Base-by-base conservation (phyloP, 1,284 basidiomycete genomes). In the Cerrena zonata region DNA sequence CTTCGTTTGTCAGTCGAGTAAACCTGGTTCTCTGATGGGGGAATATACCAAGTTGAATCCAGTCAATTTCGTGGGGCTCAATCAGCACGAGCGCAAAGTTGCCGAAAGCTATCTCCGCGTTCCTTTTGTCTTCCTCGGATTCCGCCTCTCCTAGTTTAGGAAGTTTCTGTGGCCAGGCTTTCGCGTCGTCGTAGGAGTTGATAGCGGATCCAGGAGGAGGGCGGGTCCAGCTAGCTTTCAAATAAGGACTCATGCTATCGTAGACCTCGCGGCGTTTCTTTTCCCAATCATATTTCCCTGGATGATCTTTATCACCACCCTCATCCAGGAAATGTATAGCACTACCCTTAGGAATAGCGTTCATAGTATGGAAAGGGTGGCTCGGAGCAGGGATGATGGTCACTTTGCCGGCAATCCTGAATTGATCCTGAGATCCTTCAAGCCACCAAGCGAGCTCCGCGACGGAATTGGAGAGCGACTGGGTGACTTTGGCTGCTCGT, bases 71-170 rank as follows among this genome's bases (percentile, higher is more conserved):
- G 1, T 65, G 58, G 3, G 86, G 82, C 54, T 88, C 84, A 34
- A 88, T 66, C 12, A 86, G 58, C 38, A 89, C 61, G 59, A 89
- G 62, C 7, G 81, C 78, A 57, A 86, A 89, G 60, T 85, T 84
- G 11, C 63, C 56, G 51, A 84, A 62, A 23, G 86, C 82, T 19
- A 54, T 63, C 48, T 76, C 71, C 70, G 75, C 70, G 46, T 76
- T 69, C 61, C 59, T 66, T 59, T 53, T 61, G n/a, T 74, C 72
- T 47, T 65, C 62, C n/a, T 71, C 70, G 54, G 63, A 71, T 53
- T 64, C 61, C 45, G 77, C 71, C 53, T 78, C 76, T 3, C 66
- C 70, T 5, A 68, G 57, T 40, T 65, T 69, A 22, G 71, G 68
- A 13, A 78, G 63, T 26, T 55, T 65, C 21, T 58, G 52, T 3